A percentile compares a stretch with the other conserved stretches of the same genome.
Conservation (phyloP, 805 yeast species). For the Candida anglica region DNA sequence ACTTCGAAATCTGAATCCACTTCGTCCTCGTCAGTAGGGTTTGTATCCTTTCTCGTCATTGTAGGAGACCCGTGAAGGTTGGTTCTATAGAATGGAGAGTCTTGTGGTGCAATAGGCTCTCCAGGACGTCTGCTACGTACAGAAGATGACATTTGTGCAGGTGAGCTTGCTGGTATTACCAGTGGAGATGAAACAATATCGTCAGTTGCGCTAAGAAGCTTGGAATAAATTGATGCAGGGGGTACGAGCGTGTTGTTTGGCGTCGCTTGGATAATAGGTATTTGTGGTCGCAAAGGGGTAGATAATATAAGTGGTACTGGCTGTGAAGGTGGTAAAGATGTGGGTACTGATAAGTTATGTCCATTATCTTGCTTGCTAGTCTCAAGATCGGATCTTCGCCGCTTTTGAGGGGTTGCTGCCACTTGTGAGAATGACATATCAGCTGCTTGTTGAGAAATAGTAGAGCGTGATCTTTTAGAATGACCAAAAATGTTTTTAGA, state of each 20-base stretch:
- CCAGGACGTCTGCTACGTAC: conserved; percentile 23
- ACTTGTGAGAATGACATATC: conserved; percentile 3
- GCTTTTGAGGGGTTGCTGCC: conserved; percentile 2
- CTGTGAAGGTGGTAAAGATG: background rate
- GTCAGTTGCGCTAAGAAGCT: background rate
- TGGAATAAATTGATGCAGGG: background rate
- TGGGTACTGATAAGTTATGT: background rate
- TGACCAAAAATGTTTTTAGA: conserved; percentile 1
- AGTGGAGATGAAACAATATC: conserved; percentile 4
- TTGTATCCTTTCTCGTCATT: conserved; percentile 3
- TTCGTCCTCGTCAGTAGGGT: conserved; percentile 5
- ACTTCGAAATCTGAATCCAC: conserved; percentile 8
- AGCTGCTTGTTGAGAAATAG: background rate
- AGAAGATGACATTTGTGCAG: conserved; percentile 2
- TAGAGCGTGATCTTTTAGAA: background rate
- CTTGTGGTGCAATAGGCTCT: conserved; percentile 26
- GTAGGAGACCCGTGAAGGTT: conserved; percentile 14
- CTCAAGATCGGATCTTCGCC: too few relatives aligned
- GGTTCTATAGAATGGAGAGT: conserved; percentile 34
- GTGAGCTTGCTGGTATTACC: background rate
- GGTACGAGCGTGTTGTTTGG: background rate
- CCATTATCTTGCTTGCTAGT: too few relatives aligned
- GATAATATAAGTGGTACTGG: background rate
- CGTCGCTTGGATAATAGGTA: background rate
- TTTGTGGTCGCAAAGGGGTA: background rate